Base-by-base conservation (phyloP, 1,284 basidiomycete genomes). In the Lignosus rhinocerotis region DNA sequence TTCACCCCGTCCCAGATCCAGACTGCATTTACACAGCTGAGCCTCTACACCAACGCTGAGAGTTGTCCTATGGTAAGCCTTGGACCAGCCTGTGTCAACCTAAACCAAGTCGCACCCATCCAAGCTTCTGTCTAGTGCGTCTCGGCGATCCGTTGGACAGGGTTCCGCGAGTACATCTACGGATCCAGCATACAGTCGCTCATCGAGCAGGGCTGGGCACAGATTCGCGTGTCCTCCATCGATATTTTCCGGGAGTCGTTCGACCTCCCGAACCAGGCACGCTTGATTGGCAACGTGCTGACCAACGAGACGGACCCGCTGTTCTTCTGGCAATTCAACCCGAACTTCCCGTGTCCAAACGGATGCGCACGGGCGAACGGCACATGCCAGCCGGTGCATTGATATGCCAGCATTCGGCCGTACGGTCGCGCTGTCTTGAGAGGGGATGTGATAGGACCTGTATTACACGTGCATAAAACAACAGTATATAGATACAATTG, bases 401-500 rank as follows among this genome's bases (percentile, higher is more conserved):
- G 21, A 39, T 10, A 30, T 8, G 10, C 43, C 11, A 25, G 25
- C 25, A 25, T 25, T 25, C 25, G 25, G 25, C 25, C 25, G 25
- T 25, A 25, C 25, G 25, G 25, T 38, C 36, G 11, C 36, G 6
- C 16, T 38, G 36, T 38, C 36, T 8, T 8, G 14, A n/a, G 10
- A 33, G 30, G 38, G 25, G 32, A 39, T 25, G 19, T 21, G 31
- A 41, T 51, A 51, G 31, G 36, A 42, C 51, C 51, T 60, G 59
- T 44, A 64, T 61, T 61, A 61, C 62, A 64, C 44, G 51, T 58
- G 54, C 53, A 44, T 51, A 60, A 11, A 60, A 45, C 57, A 42
- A 53, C 55, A 45, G 54, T 51, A 51, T 65, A 62, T 53, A 61
- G 62, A 65, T 69, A 69, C 67, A 67, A 55, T 58, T 49, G 44